Evolutionary conservation across 2,329 filamentous ascomycete genomes (phyloP), one percentile per base, ranked within the genome.

Genomic region (Diaporthe destruens): DNA sequence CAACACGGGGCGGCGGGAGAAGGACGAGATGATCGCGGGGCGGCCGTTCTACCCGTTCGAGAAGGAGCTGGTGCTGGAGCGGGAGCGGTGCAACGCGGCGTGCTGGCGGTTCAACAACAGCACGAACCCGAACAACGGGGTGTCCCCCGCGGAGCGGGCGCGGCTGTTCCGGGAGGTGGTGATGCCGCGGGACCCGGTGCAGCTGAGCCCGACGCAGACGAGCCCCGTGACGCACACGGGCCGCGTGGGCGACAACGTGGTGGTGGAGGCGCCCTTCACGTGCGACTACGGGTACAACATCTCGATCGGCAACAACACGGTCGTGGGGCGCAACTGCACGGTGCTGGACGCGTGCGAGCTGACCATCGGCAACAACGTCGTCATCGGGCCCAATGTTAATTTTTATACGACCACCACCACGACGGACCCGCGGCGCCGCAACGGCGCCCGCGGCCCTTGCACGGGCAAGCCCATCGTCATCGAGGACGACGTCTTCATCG

Each of bases 281-380:
- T 98, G 96, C 80, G 95, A 98, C 78, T 80, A 98, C 79, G 96
- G 96, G 0, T 98, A 98, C 84, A 98, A 99, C 81, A 93, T 98
- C 77, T 89, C 89, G 61, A 93, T 99, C 76, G 95, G 94, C 16
- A 92, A 95, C 77, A 92, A 96, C 75, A 94, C 97, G 3, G 89
- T 92, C 71, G 93, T 99, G 76, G 94, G 93, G 23, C 89, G 93
- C 71, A 93, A 94, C 78, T 98, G 95, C 81, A 92, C 91, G 34
- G 92, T 98, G 79, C 90, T 95, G 71, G 96, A 99, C 80, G 92
- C 95, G n/a, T 93, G 92, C 80, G 88, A 91, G 75, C 93, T 98
- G 74, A 90, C 86, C 59, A 95, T 98, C 78, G 95, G 95, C 3
- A 90, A 94, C 74, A 90, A 93, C 72, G 91, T 90, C 67, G 88